Evolutionary conservation across 2,329 filamentous ascomycete species (phyloP).

Genomic region (Fusarium staphyleae): DNA sequence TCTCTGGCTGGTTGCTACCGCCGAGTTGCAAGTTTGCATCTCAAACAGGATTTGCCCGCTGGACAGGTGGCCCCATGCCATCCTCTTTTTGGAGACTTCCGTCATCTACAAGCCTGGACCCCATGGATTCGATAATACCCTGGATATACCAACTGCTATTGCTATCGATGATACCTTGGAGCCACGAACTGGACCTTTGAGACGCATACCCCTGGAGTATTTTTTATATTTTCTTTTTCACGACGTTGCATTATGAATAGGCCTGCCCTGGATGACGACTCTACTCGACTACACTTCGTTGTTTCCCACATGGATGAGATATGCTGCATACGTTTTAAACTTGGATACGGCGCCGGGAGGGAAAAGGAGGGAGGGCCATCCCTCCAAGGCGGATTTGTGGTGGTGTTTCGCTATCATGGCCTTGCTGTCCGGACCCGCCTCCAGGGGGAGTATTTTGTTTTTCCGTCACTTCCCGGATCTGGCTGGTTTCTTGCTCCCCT

Average conservation of each 20-base stretch:
- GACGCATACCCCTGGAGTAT: slow-evolving; percentile 34
- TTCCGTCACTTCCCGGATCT: slow-evolving; percentile 42
- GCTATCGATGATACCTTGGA: slow-evolving; percentile 37
- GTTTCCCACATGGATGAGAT: slow-evolving; percentile 44
- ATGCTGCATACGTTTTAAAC: slow-evolving; percentile 46
- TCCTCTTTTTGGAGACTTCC: slow-evolving; percentile 32
- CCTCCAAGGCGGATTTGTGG: slow-evolving; percentile 36
- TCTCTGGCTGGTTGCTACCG: slow-evolving; percentile 36
- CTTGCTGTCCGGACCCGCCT: slow-evolving; percentile 48
- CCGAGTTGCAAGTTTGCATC: slow-evolving; percentile 44
- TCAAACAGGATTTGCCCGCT: slow-evolving; percentile 32
- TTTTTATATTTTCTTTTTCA: slow-evolving; percentile 36
- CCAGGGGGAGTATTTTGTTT: slow-evolving; percentile 42
- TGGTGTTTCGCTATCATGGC: slow-evolving; percentile 36
- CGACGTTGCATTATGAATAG: slow-evolving; percentile 42
- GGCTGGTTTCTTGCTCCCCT: slow-evolving; percentile 39
- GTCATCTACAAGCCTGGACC: slow-evolving; percentile 31
- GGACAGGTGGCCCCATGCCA: slow-evolving; percentile 35
- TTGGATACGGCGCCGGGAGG: slow-evolving; percentile 43
- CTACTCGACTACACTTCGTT: slow-evolving; percentile 37
- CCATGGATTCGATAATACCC: slow-evolving; percentile 35
- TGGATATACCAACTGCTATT: slow-evolving; percentile 39
- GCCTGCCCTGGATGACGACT: slow-evolving; percentile 37
- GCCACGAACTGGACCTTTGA: slow-evolving; percentile 30
- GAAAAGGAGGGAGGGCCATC: slow-evolving; percentile 40